Percentiles rank a stretch among this genome's conserved stretches.
These are phyloP conservation scores for Cerrena zonata DNA, from an alignment of 1,284 basidiomycete species.

Conservation along the genomic window DNA sequence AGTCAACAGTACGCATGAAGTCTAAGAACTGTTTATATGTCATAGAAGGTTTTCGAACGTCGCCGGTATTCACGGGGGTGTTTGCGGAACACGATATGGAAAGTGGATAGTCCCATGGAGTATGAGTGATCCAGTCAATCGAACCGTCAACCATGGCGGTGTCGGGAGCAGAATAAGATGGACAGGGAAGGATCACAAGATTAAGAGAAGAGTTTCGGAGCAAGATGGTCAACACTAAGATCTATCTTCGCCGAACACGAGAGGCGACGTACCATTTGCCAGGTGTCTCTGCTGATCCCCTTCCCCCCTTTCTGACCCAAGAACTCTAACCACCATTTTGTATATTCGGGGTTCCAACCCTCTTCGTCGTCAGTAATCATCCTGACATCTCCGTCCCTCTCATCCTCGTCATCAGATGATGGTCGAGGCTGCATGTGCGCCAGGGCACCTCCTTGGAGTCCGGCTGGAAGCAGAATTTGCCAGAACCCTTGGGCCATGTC, in stretches of 20 bases:
- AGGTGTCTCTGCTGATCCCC: conserved; percentile 91
- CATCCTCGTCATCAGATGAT: conserved; percentile 36
- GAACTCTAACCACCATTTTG: conserved; percentile 82
- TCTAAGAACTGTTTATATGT: conserved; percentile 58
- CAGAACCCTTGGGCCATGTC: conserved; percentile 82
- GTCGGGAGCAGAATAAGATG: background rate
- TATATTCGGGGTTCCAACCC: conserved; percentile 66
- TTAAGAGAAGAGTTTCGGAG: background rate
- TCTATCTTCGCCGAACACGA: background rate
- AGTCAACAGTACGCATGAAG: conserved; percentile 78
- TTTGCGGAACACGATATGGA: background rate
- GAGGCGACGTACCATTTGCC: conserved; percentile 67
- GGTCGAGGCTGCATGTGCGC: conserved; percentile 34
- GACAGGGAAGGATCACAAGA: background rate
- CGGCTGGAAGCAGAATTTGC: conserved; percentile 77
- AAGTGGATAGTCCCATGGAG: background rate
- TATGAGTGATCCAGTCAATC: background rate
- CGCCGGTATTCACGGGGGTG: background rate
- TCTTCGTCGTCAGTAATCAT: conserved; percentile 34
- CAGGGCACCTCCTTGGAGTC: conserved; percentile 67
- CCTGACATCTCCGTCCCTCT: no score
- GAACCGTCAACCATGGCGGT: background rate
- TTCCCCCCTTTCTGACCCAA: conserved; percentile 65
- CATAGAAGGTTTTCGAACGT: background rate
- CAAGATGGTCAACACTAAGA: background rate